Base-by-base conservation (phyloP, 257 asterid genomes). In the Solanum pennellii region DNA sequence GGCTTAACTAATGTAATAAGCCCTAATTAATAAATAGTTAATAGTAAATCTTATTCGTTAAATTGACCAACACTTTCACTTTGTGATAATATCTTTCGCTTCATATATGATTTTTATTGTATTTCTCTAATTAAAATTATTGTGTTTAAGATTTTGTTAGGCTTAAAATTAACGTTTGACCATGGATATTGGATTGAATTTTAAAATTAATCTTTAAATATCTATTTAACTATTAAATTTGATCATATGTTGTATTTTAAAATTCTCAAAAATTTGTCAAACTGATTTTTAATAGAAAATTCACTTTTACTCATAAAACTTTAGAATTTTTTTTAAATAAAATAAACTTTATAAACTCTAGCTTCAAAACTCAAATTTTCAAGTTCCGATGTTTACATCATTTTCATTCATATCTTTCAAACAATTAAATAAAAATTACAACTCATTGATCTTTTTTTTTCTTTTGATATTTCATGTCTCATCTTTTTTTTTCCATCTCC, bases 241-340 rank as follows among this genome's bases (percentile, higher is more conserved):
- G 3, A 49, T 49, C 56, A 45, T 12, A 45, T 4, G 4, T 45
- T 45, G 14, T 12, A 45, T 45, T 13, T 45, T 49, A 3, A 16
- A 15, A 21, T 52, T 52, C 62, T 18, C 7, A 60, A 23, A 60
- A 60, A 60, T 6, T 60, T 23, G 0, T 60, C 13, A 25, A 9
- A 65, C 6, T 15, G 1, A 0, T 25, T 65, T 65, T 25, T n/a
- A 2, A 23, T 10, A 1, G 3, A 62, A 10, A 10, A 3, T 25
- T 66, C 35, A 12, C 35, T 66, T 66, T 6, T 13, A 66, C 15
- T n/a, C 35, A 12, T 4, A 66, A 12, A 25, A 66, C 0, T 12
- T 66, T 5, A 25, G 6, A 66, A 1, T 0, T 0, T 12, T 25
- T 25, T 11, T 0, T 18, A 66, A 25, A 11, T n/a, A 66, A 60